A percentile compares a stretch with the other conserved stretches of the same genome.
Conservation (phyloP, 2,329 filamentous ascomycete genomes). For the Fusarium tupiense region DNA sequence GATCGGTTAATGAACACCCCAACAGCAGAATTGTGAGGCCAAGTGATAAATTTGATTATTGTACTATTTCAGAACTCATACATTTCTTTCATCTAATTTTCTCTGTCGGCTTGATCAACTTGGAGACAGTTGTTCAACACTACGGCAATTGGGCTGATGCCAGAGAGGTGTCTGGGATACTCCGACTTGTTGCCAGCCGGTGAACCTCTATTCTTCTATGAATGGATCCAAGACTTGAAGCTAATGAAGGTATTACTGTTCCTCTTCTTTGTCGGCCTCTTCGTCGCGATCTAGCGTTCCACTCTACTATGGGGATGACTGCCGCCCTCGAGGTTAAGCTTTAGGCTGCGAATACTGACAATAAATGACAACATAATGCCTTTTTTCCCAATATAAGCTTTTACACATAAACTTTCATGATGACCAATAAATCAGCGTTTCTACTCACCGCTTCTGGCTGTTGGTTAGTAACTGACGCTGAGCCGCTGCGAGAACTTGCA, state of each 20-base stretch:
- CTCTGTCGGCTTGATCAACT: fast-evolving
- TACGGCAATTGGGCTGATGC: not conserved
- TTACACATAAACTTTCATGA: fast-evolving
- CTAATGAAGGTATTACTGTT: fast-evolving
- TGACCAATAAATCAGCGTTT: too few relatives aligned
- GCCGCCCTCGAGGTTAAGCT: too few relatives aligned
- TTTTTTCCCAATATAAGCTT: too few relatives aligned
- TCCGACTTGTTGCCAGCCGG: not conserved
- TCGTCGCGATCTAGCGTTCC: not conserved
- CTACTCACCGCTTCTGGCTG: not conserved
- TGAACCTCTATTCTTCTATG: too few relatives aligned
- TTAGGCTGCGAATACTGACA: too few relatives aligned
- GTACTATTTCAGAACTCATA: fast-evolving
- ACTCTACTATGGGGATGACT: too few relatives aligned
- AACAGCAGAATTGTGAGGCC: not conserved
- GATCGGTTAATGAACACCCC: not conserved
- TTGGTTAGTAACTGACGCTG: not conserved
- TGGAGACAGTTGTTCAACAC: not conserved
- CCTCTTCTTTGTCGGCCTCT: too few relatives aligned
- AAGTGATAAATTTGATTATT: fast-evolving
- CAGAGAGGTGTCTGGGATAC: not conserved
- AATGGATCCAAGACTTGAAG: fast-evolving
- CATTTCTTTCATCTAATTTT: fast-evolving
- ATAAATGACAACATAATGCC: too few relatives aligned
- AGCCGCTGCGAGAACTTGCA: not conserved